Base-by-base conservation (phyloP, 768 basidiomycete genomes). In the Termitomyces sp. region DNA sequence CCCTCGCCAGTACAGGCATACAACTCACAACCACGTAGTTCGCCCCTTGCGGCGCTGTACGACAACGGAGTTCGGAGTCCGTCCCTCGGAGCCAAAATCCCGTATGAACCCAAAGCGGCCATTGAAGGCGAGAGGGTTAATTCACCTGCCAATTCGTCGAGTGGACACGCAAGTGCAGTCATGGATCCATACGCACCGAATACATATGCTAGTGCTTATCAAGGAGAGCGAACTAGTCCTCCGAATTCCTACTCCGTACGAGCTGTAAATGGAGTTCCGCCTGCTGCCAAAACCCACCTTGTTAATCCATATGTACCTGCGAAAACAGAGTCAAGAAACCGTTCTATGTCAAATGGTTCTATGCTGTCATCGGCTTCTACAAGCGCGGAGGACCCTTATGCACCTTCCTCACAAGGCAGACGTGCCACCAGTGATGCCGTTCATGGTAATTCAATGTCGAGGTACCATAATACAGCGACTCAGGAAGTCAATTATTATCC, bases 321-420 rank as follows among this genome's bases (percentile, higher is more conserved):
- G 50, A 56, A 61, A 59, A 32, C 63, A 63, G 72, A 71, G 29
- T 29, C 63, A n/a, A 79, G 71, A 46, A 71, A 69, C 47, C 77
- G 80, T 38, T 80, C 83, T 7, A 66, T 71, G 55, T 84, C 84
- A 15, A 83, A 78, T 65, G 75, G 76, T 0, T 82, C 84, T 8
- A 65, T 69, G 20, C 65, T 79, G 42, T 78, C 81, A 12, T 57
- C 65, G 7, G 50, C 64, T 25, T 73, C 73, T 6, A 62, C 68
- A 29, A 71, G 74, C 55, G 70, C 69, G 4, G 77, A 81, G 56
- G 72, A 76, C 36, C 76, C 75, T 14, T 76, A 78, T 65, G 70
- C 74, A 32, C 73, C 74, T 12, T 56, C 68, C 11, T 67, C 71
- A 17, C 66, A 67, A 48, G 57, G 62, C 60, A 66, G 62, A 42